phyloP scores from a whole-genome alignment of 768 basidiomycete genomes.

The Exidia glandulosa region DNA sequence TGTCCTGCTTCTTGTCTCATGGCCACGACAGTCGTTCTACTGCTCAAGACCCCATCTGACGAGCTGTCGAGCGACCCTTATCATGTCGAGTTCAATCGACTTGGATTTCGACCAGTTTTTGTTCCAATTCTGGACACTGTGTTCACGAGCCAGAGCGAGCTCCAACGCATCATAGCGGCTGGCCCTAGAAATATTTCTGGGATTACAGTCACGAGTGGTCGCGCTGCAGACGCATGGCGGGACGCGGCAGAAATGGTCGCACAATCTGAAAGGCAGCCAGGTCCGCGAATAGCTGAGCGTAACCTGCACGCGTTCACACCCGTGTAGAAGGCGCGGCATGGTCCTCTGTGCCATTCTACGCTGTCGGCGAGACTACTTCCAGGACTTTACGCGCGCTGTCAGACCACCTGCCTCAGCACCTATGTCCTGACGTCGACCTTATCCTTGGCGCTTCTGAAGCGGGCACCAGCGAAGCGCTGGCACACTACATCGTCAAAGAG shows the following conservation, averaged over 20 bases:
- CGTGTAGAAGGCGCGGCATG: conserved; percentile 29
- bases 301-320: conserved; percentile 2
- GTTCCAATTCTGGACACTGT: too few species aligned
- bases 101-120: too few species aligned
- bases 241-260: conserved; percentile 21
- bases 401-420: conserved; percentile 7
- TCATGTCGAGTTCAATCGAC: too few species aligned
- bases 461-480: conserved; percentile 62
- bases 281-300: neutral
- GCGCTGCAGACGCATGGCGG: conserved; percentile 66
- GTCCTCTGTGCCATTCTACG: conserved; percentile 60
- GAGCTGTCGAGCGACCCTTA: too few species aligned
- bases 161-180: too few species aligned
- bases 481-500: conserved; percentile 45
- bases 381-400: conserved; percentile 29
- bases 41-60: too few species aligned
- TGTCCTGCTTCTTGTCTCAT: too few species aligned
- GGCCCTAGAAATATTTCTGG: too few species aligned
- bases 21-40: too few species aligned
- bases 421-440: neutral
- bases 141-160: too few species aligned
- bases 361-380: conserved; percentile 60
- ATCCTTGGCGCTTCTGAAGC: conserved; percentile 37
- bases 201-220: conserved; percentile 68
- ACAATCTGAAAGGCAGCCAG: too few species aligned